Percentiles rank a stretch among this genome's conserved stretches.
Conservation (phyloP, 306 rosid species). For the Leucaena leucocephala region DNA sequence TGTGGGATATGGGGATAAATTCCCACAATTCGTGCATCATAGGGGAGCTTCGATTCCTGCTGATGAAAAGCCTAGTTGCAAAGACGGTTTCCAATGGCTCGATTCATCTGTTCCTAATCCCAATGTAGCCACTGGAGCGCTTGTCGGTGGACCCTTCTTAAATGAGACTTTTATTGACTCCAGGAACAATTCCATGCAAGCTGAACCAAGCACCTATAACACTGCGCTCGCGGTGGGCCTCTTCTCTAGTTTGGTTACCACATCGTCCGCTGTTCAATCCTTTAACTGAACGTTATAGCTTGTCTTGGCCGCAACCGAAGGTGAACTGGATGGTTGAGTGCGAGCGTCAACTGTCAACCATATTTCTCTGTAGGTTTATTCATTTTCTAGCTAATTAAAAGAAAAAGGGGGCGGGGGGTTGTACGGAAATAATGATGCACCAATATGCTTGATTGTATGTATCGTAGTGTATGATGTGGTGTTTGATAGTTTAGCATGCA, state of each 20-base stretch:
- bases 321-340: background rate
- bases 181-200: slow-evolving; percentile 86
- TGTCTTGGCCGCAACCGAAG: background rate
- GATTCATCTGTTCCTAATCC: slow-evolving; percentile 77
- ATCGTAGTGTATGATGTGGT: slow-evolving; percentile 26
- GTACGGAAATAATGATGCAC: slow-evolving; percentile 24
- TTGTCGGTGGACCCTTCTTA: slow-evolving; percentile 89
- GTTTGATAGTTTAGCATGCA: slow-evolving; percentile 33
- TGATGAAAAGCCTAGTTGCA: slow-evolving; percentile 60
- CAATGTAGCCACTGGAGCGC: slow-evolving; percentile 87
- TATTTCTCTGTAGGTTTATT: slow-evolving; percentile 35
- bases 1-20: slow-evolving; percentile 84
- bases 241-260: slow-evolving; percentile 87
- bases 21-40: slow-evolving; percentile 88
- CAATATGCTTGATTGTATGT: slow-evolving; percentile 31
- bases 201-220: slow-evolving; percentile 93
- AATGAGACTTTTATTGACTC: slow-evolving; percentile 75
- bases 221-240: slow-evolving; percentile 85
- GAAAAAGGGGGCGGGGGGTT: background rate
- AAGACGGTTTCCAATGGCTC: slow-evolving; percentile 79
- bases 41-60: slow-evolving; percentile 95
- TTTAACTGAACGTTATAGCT: slow-evolving; percentile 47
- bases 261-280: slow-evolving; percentile 76
- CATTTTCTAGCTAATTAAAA: slow-evolving; percentile 30
- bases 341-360: background rate